Percentiles rank a stretch among this genome's conserved stretches.
These are phyloP conservation scores for Aspergillus calidoustus DNA, from an alignment of 2,329 filamentous ascomycete species.

Conservation along the genomic window DNA sequence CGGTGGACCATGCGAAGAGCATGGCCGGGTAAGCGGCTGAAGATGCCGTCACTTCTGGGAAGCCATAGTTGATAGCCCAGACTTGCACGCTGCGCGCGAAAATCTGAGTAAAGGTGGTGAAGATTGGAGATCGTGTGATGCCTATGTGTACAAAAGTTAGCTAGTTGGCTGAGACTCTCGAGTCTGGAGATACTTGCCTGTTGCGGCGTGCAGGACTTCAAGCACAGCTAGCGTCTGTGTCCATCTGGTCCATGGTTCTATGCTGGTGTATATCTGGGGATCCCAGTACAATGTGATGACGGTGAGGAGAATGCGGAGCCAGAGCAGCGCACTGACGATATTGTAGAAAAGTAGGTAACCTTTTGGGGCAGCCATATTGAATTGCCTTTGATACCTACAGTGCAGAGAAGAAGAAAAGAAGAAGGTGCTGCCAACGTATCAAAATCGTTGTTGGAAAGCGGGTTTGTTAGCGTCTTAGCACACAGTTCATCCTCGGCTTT, in stretches of 20 bases:
- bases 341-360: slow-evolving; percentile 35
- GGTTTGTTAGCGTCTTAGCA: no score
- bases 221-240: slow-evolving; percentile 32
- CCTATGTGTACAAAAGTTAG: slow-evolving; percentile 21
- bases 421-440: no score
- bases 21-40: slow-evolving; percentile 30
- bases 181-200: slow-evolving; percentile 19
- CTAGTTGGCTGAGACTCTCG: background rate
- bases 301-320: slow-evolving; percentile 31
- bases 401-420: no score
- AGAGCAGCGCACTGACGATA: slow-evolving; percentile 27
- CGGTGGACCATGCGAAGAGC: slow-evolving; percentile 34
- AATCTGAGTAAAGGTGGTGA: slow-evolving; percentile 37
- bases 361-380: slow-evolving; percentile 6
- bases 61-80: slow-evolving; percentile 37
- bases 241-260: slow-evolving; percentile 32
- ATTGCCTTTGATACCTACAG: background rate
- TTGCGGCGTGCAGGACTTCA: slow-evolving; percentile 34
- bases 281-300: slow-evolving; percentile 17
- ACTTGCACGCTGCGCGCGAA: slow-evolving; percentile 38
- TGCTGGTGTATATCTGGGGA: slow-evolving; percentile 23
- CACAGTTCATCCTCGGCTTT: no score
- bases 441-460: no score
- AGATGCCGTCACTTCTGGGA: slow-evolving; percentile 22
- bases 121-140: slow-evolving; percentile 33